Evolutionary conservation across 2,329 filamentous ascomycete species (phyloP), one percentile per base, ranked within the genome.

Genomic region (Chaetomium sp.): DNA sequence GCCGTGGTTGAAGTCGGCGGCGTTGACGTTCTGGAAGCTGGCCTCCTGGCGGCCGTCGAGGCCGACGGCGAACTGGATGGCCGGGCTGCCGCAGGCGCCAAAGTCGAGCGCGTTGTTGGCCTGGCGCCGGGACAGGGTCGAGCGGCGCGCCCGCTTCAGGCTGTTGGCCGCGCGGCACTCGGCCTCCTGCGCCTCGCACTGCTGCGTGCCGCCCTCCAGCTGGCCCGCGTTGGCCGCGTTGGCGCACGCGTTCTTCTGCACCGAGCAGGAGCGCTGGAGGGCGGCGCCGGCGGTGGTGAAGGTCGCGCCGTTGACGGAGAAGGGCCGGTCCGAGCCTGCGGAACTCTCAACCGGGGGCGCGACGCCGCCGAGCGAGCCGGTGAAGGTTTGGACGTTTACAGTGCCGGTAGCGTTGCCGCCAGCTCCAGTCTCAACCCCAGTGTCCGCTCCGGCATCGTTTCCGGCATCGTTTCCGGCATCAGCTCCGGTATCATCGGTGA

Each of bases 291-390:
- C 69, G 68, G 79, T 79, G 5, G 81, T 77, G 74, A 88, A 88
- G 66, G 80, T 85, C 62, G 81, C 80, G 19, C 80, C 81, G 63
- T 82, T 86, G 68, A 86, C 86, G 57, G 73, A 76, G 73, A 83
- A 84, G 60, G 81, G 81, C 19, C 78, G 78, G 53, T 75, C 70
- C 10, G 74, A 69, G 33, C 72, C 65, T 45, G 74, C 73, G 4
- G 73, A 72, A 69, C 74, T 75, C 69, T 76, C 68, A 29, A 83
- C 79, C 4, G 81, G 71, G 1, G 80, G 79, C 2, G 79, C 69
- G 0, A 78, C 64, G 31, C 78, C 80, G 50, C 80, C 79, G 25
- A 78, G 75, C 58, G 75, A 66, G 50, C 79, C 81, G 23, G 78
- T 79, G 74, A 83, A 83, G 23, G 75, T 70, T 70, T 83, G 81